Conservation (phyloP, 805 yeast genomes). For the Zygosaccharomyces lentus region DNA sequence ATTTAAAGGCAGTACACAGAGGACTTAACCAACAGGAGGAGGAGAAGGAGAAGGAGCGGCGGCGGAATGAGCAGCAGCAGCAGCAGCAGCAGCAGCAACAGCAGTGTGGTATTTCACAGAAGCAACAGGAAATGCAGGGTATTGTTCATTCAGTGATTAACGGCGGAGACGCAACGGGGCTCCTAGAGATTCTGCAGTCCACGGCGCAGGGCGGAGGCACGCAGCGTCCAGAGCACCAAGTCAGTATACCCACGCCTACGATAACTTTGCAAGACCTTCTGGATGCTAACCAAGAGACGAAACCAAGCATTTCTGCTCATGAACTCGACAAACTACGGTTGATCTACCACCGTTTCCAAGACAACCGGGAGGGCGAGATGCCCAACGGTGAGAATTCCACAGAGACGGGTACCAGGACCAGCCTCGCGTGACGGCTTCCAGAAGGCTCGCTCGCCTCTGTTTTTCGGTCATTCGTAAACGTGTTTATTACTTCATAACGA, state of each 20-base stretch:
- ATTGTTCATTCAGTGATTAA: slow-evolving; percentile 1
- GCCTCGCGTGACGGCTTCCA: slow-evolving; percentile 61
- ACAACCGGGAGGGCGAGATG: slow-evolving; percentile 80
- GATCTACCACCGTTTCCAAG: slow-evolving; percentile 68
- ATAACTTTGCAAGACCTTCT: slow-evolving; percentile 54
- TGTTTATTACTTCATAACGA: background rate
- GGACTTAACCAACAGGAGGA: slow-evolving; percentile 44
- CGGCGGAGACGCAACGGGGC: background rate
- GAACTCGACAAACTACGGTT: slow-evolving; percentile 59
- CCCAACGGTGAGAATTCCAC: slow-evolving; percentile 78
- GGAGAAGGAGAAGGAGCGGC: slow-evolving; percentile 12
- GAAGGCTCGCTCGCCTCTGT: background rate
- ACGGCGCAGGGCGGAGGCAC: background rate
- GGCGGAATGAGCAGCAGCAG: background rate
- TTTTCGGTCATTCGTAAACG: background rate
- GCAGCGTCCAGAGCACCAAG: background rate
- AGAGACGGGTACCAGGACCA: slow-evolving; percentile 80
- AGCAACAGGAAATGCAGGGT: background rate
- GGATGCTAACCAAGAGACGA: slow-evolving; percentile 67
- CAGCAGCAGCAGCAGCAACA: background rate
- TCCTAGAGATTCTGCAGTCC: background rate
- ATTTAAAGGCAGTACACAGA: slow-evolving; percentile 76
- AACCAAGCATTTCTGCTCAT: slow-evolving; percentile 78
- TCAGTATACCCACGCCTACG: slow-evolving; percentile 33
- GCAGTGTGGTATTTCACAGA: background rate